Base-by-base conservation (phyloP, 2,329 filamentous ascomycete genomes). In the Clarireedia paspali region DNA sequence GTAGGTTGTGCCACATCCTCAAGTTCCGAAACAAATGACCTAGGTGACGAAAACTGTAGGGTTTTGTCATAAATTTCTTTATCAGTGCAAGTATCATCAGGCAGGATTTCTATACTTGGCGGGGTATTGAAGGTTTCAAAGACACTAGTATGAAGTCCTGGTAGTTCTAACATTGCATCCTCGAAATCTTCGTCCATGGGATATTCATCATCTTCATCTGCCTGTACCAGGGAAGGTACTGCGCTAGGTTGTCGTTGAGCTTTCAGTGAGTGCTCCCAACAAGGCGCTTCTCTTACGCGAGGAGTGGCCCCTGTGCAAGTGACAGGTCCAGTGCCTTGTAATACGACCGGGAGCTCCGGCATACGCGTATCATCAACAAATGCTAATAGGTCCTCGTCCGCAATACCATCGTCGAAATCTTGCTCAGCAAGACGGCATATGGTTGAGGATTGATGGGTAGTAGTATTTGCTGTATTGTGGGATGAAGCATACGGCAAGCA, bases 41-140 rank as follows among this genome's bases (percentile, higher is more conserved):
- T 63, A 15, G 56, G 62, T 51, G 64, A 60, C 10, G 66, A 66
- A 46, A 62, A 64, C 51, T 67, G 63, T 51, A 67, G 63, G 60
- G 55, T 58, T 27, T 57, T 60, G 46, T 66, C 64, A 50, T 65
- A 67, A 60, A 65, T 54, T 58, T 65, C 62, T 40, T 50, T 55
- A 44, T 57, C 56, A 6, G 55, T 53, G 27, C 45, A 47, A 30
- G 56, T 50, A 48, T 58, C 54, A 17, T 50, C 53, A 27, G 53
- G 57, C n/a, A 51, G 30, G 40, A 57, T 50, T 12, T 59, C 49
- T 50, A 63, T 7, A 51, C 60, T 67, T 57, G 52, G 45, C 38
- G 63, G 56, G 6, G 60, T 50, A 40, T 60, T 48, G n/a, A 59
- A 62, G 2, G 36, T 62, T 48, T 67, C 63, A 10, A 60, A 30